Base-by-base conservation (phyloP, 257 asterid species). In the Ilex aquifolium region DNA sequence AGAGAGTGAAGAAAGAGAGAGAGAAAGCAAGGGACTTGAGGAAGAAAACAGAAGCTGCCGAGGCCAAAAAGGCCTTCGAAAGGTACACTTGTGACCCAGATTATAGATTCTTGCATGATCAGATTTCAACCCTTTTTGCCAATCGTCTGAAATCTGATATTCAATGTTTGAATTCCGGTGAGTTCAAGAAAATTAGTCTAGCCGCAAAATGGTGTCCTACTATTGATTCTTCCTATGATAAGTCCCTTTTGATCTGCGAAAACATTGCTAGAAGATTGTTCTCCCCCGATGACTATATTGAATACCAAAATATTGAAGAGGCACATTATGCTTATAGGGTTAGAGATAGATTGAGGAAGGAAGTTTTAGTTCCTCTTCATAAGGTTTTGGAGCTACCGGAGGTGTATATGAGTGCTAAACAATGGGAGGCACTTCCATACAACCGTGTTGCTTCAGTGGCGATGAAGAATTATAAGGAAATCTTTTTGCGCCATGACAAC, bases 171-270 rank as follows among this genome's bases (percentile, higher is more conserved):
- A 73, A 57, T 5, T 77, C 69, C 3, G 78, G 78, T 1, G 57
- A 76, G 31, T 29, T 40, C 3, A 61, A 40, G 2, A 69, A 77
- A 14, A 79, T 82, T 14, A 75, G 77, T 39, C 73, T 81, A 21
- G 88, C 91, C 2, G 80, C 81, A 3, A 84, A 81, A 50, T 84
- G 88, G 91, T 84, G 86, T 48, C 88, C 91, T 7, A 48, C 78
- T 11, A 62, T 84, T 49, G 91, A 79, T 69, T 82, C 88, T 0
- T 21, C 27, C 1, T 21, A 21, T 21, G 27, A 21, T 21, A 21
- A 21, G 27, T 21, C 27, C 27, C 27, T 77, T 9, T 39, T 82
- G 74, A 64, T 82, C 17, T 84, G 88, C 11, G 82, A 74, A 54
- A 75, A 74, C 72, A 63, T 84, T 29, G 78, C 83, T 13, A 70